Evolutionary conservation across 306 rosid genomes (phyloP).

Genomic region (Quercus variabilis): DNA sequence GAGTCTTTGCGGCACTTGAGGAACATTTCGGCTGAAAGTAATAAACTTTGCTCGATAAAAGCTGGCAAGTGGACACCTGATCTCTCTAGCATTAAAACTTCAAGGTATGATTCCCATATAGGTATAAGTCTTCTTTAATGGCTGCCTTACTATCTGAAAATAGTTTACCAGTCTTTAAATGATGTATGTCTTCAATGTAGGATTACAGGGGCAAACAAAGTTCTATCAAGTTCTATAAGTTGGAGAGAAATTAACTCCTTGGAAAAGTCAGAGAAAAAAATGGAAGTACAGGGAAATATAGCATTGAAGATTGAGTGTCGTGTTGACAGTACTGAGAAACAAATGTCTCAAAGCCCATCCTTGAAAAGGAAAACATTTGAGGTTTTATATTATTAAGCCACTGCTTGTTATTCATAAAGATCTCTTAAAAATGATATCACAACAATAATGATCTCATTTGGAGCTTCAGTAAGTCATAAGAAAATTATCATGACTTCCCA

Average conservation of each 20-base stretch:
- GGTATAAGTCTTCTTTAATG: constrained; percentile 3
- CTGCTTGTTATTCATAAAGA: not conserved
- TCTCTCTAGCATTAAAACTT: constrained; percentile 44
- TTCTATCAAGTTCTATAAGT: constrained; percentile 29
- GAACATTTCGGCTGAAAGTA: too few relatives aligned
- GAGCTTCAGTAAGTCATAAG: constrained; percentile 18
- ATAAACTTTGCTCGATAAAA: constrained; percentile 39
- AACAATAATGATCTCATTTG: constrained; percentile 1
- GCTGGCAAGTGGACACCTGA: constrained; percentile 37
- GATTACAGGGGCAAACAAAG: constrained; percentile 33
- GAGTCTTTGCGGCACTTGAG: constrained; percentile 37
- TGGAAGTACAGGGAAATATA: constrained; percentile 29
- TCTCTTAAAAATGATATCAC: constrained; percentile 11
- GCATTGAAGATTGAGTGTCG: constrained; percentile 32
- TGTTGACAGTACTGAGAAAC: constrained; percentile 38
- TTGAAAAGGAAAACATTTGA: constrained; percentile 65
- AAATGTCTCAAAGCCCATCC: constrained; percentile 25
- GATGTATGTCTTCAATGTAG: constrained; percentile 31
- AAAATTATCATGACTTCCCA: constrained; percentile 9
- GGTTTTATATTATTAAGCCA: constrained; percentile 35
- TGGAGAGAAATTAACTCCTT: constrained; percentile 32
- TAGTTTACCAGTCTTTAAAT: constrained; percentile 14
- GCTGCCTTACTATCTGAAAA: not conserved
- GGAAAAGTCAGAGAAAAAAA: constrained; percentile 27
- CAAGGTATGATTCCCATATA: constrained; percentile 37